phyloP scores from a whole-genome alignment of 176 grass and related monocot species.

The Tillandsia leiboldiana region DNA sequence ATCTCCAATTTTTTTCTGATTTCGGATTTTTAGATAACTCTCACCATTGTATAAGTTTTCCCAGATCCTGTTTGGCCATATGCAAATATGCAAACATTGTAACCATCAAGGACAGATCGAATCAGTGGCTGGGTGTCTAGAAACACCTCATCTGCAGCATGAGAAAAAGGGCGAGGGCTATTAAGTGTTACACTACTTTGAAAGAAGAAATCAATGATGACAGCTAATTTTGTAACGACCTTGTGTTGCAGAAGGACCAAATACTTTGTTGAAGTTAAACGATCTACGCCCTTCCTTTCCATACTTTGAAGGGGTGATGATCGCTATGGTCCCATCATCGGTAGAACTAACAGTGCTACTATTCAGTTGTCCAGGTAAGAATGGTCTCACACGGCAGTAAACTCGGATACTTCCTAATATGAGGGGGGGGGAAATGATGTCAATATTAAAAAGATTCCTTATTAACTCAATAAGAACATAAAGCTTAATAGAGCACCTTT shows the following conservation, averaged over 20 bases:
- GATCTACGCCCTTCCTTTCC: slow-evolving; percentile 71
- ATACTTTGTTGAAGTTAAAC: slow-evolving; percentile 96
- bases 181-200: not conserved
- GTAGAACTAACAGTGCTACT: slow-evolving; percentile 60
- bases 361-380: slow-evolving; percentile 82
- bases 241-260: slow-evolving; percentile 88
- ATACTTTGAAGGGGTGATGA: slow-evolving; percentile 61
- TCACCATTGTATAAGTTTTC: slow-evolving; percentile 98
- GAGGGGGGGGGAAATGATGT: slow-evolving; percentile 6
- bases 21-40: not conserved
- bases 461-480: not conserved
- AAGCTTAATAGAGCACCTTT: slow-evolving; percentile 49
- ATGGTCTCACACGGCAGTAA: slow-evolving; percentile 89
- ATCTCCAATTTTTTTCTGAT: not conserved
- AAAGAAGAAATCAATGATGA: not conserved
- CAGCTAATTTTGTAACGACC: slow-evolving; percentile 27
- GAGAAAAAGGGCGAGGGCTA: slow-evolving; percentile 12
- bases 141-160: slow-evolving; percentile 77
- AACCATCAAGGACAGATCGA: slow-evolving; percentile 94
- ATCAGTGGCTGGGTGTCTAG: slow-evolving; percentile 95
- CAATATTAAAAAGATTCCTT: slow-evolving; percentile 10
- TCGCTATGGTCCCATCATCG: slow-evolving; percentile 76
- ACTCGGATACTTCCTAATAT: slow-evolving; percentile 91
- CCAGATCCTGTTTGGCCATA: slow-evolving; percentile 99
- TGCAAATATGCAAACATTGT: slow-evolving; percentile 99